Conservation (phyloP, 169 alveolate genomes). For the Babesia ovata region DNA sequence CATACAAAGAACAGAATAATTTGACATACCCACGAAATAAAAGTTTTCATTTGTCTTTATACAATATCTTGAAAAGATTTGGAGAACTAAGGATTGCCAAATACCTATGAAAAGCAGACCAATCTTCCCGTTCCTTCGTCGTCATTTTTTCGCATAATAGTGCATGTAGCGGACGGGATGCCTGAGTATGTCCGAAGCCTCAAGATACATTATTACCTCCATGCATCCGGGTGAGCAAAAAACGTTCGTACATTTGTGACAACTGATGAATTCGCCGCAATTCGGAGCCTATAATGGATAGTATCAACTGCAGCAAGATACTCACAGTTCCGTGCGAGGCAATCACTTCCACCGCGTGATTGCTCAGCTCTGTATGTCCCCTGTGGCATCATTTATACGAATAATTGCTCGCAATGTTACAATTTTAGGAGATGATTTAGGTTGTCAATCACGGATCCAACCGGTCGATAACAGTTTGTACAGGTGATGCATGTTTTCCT, state of each 20-base stretch:
- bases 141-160: conserved; percentile 36
- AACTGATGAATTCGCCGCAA: conserved; percentile 7
- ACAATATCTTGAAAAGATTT: conserved; percentile 18
- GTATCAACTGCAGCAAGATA: not conserved
- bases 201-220: conserved; percentile 11
- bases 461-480: conserved; percentile 35
- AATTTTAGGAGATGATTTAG: conserved; percentile 44
- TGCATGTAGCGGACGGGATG: conserved; percentile 16
- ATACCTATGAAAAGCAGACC: conserved; percentile 50
- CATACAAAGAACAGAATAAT: not conserved
- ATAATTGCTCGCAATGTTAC: not conserved
- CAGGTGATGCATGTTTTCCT: conserved; percentile 24
- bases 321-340: conserved; percentile 9
- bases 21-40: conserved; percentile 45
- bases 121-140: conserved; percentile 3
- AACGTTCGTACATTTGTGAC: conserved; percentile 14
- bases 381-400: conserved; percentile 1
- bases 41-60: conserved; percentile 47
- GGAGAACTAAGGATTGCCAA: not conserved
- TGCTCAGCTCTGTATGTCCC: not conserved
- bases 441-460: conserved; percentile 61
- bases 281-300: not conserved
- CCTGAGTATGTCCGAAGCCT: conserved; percentile 1
- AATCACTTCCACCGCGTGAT: conserved; percentile 2
- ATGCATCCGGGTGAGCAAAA: conserved; percentile 49